Evolutionary conservation across 2,329 filamentous ascomycete genomes (phyloP), one percentile per base, ranked within the genome.

Genomic region (Trichoderma asperellum): DNA sequence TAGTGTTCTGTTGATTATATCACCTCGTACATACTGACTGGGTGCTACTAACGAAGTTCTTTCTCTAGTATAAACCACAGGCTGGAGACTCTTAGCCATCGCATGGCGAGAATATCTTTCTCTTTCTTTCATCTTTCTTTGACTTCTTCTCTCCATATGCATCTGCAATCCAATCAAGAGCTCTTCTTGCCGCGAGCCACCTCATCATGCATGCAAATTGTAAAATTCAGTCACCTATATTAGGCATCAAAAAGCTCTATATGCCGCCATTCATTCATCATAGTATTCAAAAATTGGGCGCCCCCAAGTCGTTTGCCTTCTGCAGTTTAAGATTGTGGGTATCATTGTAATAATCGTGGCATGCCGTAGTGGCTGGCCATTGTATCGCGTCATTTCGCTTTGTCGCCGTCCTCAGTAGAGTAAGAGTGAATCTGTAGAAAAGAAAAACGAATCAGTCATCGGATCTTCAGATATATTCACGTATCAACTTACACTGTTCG

Each of bases 401-500:
- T 56, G 11, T n/a, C 40, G 29, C 56, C 49, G 18, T 58, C 55
- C 16, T 24, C 29, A 21, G 29, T 14, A 0, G 53, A 29, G 53
- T 72, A 72, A 4, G 72, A 70, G 37, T 73, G 73, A 40, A 73
- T 72, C 71, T 74, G 47, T n/a, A 27, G 5, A 49, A 18, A 0
- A 5, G n/a, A 7, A 16, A 24, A 34, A 49, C 3, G 8, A 49
- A 21, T 52, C n/a, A 21, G 21, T 64, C 16, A 35, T 49, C 29
- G 1, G 21, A 27, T 16, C 32, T 16, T 7, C n/a, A 27, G 27
- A 12, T 1, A 6, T 12, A 37, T 18, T n/a, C n/a, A 21, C 4
- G 24, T 2, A 32, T 24, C 62, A 21, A 64, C 72, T 8, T 79
- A 93, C 91, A 77, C 86, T 85, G 72, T 90, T 87, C 12, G 93